Evolutionary conservation across 2,329 filamentous ascomycete genomes (phyloP).

Genomic region (Colletotrichum tanaceti): DNA sequence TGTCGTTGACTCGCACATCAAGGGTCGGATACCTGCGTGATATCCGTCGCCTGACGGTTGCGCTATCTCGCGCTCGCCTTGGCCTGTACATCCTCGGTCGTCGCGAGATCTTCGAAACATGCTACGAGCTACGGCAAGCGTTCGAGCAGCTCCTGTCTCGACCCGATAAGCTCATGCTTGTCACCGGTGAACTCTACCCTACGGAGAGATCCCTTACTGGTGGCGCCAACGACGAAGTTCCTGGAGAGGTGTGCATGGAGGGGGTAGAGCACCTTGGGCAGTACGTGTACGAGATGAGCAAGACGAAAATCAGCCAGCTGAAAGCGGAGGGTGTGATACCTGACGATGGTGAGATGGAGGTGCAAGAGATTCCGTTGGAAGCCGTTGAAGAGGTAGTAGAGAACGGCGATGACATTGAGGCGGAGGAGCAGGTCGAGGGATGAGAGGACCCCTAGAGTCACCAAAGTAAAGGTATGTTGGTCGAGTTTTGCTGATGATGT

Average conservation of each 20-base stretch:
- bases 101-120: conserved; percentile 86
- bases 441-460: conserved; percentile 39
- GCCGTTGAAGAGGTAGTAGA: conserved; percentile 43
- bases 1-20: conserved; percentile 90
- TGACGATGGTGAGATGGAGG: conserved; percentile 44
- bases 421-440: conserved; percentile 47
- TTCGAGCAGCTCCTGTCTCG: conserved; percentile 82
- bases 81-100: conserved; percentile 94
- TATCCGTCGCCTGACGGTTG: conserved; percentile 92
- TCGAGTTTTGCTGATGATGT: conserved; percentile 9
- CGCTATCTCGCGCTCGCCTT: conserved; percentile 89
- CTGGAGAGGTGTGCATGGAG: conserved; percentile 80
- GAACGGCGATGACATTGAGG: conserved; percentile 42
- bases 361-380: conserved; percentile 45
- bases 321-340: conserved; percentile 50
- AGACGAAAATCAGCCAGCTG: conserved; percentile 66
- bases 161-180: conserved; percentile 83
- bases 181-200: conserved; percentile 88
- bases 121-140: conserved; percentile 86
- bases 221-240: conserved; percentile 61
- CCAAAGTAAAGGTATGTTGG: background rate
- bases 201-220: conserved; percentile 64
- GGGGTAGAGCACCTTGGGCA: conserved; percentile 93
- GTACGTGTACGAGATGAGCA: conserved; percentile 97
- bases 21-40: conserved; percentile 93